Conservation (phyloP, 2,329 filamentous ascomycete genomes). For the Penicillium paneum region DNA sequence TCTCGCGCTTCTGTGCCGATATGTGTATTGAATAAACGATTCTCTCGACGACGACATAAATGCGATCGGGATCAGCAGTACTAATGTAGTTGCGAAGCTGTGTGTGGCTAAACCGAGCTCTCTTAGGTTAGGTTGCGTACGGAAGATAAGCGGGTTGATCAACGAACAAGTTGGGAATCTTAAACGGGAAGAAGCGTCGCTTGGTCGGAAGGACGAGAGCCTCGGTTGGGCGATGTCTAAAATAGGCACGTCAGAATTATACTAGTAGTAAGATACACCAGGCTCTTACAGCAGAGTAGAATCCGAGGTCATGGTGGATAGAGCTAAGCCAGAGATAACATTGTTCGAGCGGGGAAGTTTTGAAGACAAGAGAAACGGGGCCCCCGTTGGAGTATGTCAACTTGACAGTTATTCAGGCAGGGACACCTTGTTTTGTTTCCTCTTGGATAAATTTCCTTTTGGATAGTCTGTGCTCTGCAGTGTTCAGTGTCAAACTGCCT, state of each 20-base stretch:
- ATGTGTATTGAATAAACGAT: constrained; percentile 73
- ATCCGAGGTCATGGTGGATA: constrained; percentile 43
- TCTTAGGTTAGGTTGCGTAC: constrained; percentile 6
- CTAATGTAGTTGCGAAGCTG: constrained; percentile 82
- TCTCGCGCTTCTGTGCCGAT: constrained; percentile 67
- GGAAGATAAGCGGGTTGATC: constrained; percentile 5
- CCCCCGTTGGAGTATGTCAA: background rate
- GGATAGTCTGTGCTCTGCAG: constrained; percentile 9
- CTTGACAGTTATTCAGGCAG: background rate
- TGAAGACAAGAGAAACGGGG: constrained; percentile 10
- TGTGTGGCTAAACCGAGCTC: constrained; percentile 34
- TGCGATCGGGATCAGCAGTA: constrained; percentile 67
- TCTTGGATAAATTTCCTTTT: background rate
- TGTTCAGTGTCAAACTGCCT: constrained; percentile 12
- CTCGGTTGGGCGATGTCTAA: constrained; percentile 64
- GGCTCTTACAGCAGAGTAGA: constrained; percentile 37
- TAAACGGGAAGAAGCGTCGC: constrained; percentile 65
- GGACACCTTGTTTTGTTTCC: background rate
- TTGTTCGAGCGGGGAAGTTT: constrained; percentile 25
- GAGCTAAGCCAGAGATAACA: constrained; percentile 32
- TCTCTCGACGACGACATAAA: constrained; percentile 79
- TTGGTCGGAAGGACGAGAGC: constrained; percentile 58
- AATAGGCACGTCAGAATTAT: constrained; percentile 1
- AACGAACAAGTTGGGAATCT: constrained; percentile 63
- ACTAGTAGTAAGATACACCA: background rate